Percentiles rank a stretch among this genome's conserved stretches.
Conservation (phyloP, 192 early-diverging fungal species). For the Podila horticola region DNA sequence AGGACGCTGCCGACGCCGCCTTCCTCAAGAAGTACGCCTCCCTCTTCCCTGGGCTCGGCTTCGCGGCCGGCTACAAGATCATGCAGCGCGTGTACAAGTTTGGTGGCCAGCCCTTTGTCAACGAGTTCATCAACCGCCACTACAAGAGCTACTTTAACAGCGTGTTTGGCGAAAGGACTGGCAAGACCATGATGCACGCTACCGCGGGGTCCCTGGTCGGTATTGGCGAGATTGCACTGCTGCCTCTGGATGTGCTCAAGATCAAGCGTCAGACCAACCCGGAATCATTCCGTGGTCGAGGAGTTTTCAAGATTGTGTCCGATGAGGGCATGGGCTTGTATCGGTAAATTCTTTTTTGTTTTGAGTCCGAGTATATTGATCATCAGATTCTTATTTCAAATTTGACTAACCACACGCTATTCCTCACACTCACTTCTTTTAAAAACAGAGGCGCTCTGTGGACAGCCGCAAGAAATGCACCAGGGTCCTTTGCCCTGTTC, state of each 20-base stretch:
- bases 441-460: conserved; percentile 82
- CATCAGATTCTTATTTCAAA: neutral
- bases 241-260: conserved; percentile 97
- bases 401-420: neutral
- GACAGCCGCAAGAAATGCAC: conserved; percentile 97
- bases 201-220: conserved; percentile 96
- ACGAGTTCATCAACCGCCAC: conserved; percentile 88
- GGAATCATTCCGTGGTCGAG: conserved; percentile 82
- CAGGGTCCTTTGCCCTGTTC: conserved; percentile 97
- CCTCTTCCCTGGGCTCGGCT: conserved; percentile 96
- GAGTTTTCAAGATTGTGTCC: conserved; percentile 74
- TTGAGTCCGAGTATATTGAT: neutral
- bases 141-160: conserved; percentile 77
- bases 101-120: conserved; percentile 95
- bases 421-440: neutral
- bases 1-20: conserved; percentile 77
- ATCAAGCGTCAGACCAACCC: conserved; percentile 97
- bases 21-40: conserved; percentile 87
- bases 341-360: conserved; percentile 54
- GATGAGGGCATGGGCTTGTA: conserved; percentile 94
- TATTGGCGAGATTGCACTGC: conserved; percentile 94
- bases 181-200: conserved; percentile 96
- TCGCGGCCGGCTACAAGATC: conserved; percentile 98
- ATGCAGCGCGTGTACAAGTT: conserved; percentile 98
- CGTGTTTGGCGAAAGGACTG: conserved; percentile 92